Base-by-base conservation (phyloP, 768 basidiomycete species). In the Baorangia bicolor region DNA sequence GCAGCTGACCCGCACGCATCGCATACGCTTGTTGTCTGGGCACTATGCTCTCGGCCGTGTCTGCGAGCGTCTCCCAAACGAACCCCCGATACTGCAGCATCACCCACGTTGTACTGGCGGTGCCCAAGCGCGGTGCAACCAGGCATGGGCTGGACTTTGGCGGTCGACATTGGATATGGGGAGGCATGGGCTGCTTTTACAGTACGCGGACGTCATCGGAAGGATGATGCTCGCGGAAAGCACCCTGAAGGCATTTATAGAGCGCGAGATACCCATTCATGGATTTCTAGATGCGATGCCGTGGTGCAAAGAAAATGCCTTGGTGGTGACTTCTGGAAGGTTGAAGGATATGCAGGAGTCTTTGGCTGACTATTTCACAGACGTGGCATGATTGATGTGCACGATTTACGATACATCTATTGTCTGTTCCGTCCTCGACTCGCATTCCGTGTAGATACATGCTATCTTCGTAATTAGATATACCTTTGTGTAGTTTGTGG, bases 11-110 rank as follows among this genome's bases (percentile, higher is more conserved):
- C 73, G 78, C 13, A 67, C 75, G n/a, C 81, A 83, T 57, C 74
- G 78, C 11, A 73, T 82, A 31, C 79, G 81, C 37, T 69, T 84
- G 38, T 67, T 84, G 9, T 80, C 79, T 25, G 83, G 83, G 16
- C 77, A 79, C 62, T 80, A 83, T 62, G 74, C 75, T 34, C 74
- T 83, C 25, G 72, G 73, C 6, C 73, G 75, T 53, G 65, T 77
- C 30, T 77, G 77, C 71, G 77, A 80, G 44, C 68, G 72, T 18
- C 72, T 83, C 8, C 74, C 77, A 5, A 64, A 58, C 41, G 73
- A 69, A 30, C 72, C 81, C 13, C 82, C 81, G 18, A 53, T 62
- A 33, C 63, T 82, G 28, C 66, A 69, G 42, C 82, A 82, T 59
- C 71, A 68, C 45, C 66, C 70, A 21, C 69, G 76, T 25, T 82